These are phyloP conservation scores for Oxyria digyna DNA, from an alignment of 148 eudicot species.

Conservation along the genomic window DNA sequence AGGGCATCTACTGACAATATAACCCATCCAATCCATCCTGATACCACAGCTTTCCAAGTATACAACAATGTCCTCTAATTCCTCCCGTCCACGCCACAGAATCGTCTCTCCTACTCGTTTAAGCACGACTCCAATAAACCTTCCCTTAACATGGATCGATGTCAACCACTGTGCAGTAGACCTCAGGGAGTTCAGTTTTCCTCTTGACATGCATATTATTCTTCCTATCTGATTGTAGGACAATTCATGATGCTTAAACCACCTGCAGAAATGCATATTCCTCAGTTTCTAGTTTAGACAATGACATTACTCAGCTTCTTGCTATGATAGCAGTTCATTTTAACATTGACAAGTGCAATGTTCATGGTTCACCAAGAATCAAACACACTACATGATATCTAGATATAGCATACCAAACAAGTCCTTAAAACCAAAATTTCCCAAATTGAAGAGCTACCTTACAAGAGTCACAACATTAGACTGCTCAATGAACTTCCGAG, in stretches of 20 bases:
- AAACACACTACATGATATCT: not conserved
- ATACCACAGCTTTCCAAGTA: slow-evolving; percentile 73
- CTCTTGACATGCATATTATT: slow-evolving; percentile 65
- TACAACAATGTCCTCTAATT: slow-evolving; percentile 55
- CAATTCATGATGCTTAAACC: slow-evolving; percentile 79
- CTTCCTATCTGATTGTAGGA: slow-evolving; percentile 83
- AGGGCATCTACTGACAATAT: slow-evolving; percentile 63
- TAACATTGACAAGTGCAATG: too few species aligned
- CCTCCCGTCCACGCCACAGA: slow-evolving; percentile 38
- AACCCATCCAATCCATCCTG: slow-evolving; percentile 86
- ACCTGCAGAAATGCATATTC: too few species aligned
- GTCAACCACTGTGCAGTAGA: slow-evolving; percentile 56
- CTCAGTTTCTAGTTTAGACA: too few species aligned
- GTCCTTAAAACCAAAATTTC: not conserved
- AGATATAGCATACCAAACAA: too few species aligned
- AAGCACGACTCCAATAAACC: slow-evolving; percentile 61
- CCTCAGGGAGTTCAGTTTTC: slow-evolving; percentile 44
- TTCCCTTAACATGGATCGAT: slow-evolving; percentile 59
- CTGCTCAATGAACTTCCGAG: slow-evolving; percentile 36
- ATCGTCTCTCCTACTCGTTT: slow-evolving; percentile 49
- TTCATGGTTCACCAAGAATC: not conserved
- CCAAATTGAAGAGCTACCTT: slow-evolving; percentile 30
- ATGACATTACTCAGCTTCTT: too few species aligned
- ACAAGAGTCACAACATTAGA: slow-evolving; percentile 63
- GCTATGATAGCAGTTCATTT: too few species aligned